Evolutionary conservation across 192 early-diverging fungal genomes (phyloP).

Genomic region (Coemansia sp.): DNA sequence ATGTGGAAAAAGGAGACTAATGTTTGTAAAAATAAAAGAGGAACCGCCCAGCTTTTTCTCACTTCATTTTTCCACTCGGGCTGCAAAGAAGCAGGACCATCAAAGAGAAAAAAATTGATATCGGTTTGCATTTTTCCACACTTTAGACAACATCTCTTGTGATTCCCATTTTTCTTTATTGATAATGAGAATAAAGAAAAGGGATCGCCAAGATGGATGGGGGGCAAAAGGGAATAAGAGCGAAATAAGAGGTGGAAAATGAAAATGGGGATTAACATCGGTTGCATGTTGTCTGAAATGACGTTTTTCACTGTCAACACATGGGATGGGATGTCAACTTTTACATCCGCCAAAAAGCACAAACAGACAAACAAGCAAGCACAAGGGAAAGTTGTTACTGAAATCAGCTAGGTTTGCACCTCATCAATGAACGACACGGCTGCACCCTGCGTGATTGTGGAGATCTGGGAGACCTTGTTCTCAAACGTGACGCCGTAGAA

Average conservation of each 20-base stretch:
- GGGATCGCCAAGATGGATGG: no score
- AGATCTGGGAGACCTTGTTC: slow-evolving; percentile 90
- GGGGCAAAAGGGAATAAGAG: no score
- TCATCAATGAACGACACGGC: slow-evolving; percentile 65
- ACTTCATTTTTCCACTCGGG: background rate
- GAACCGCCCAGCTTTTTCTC: background rate
- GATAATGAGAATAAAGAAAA: background rate
- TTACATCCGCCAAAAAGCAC: no score
- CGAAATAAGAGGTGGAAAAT: no score
- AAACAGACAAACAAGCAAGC: background rate
- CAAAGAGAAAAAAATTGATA: background rate
- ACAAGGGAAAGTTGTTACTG: no score
- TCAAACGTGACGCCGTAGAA: slow-evolving; percentile 98
- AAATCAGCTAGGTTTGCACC: slow-evolving; percentile 28
- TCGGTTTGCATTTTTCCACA: background rate
- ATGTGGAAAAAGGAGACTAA: background rate
- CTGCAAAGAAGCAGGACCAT: no score
- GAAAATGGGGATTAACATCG: no score
- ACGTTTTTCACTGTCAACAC: no score
- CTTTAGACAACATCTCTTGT: background rate
- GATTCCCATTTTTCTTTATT: background rate
- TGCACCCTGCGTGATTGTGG: slow-evolving; percentile 68
- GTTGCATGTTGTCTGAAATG: no score
- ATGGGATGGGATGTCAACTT: no score
- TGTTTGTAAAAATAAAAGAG: no score